Evolutionary conservation across 352 stramenopile genomes (phyloP), one percentile per base, ranked within the genome.

Genomic region (Phytopythium cucurbitacearum): DNA sequence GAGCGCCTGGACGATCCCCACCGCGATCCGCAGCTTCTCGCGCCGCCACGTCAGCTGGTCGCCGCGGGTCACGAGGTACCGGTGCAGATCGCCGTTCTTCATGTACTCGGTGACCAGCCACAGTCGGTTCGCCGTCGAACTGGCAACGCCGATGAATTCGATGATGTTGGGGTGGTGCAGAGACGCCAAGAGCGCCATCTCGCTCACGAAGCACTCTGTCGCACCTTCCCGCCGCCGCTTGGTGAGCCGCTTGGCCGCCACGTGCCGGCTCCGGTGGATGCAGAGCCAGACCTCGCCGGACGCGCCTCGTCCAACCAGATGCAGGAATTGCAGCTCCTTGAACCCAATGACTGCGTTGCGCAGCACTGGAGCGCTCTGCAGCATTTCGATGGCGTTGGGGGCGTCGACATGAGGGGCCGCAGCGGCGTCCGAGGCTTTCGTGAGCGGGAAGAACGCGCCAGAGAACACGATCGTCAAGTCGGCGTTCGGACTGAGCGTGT

Each of bases 81-180:
- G 53, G 5, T 63, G 62, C 33, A 82, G 44, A 42, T 79, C 66
- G 4, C 71, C 71, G 2, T 60, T 52, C 33, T 71, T 59, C 35
- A 81, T 33, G 50, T 73, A 85, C 51, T 85, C 74, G 13, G 51
- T 73, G 37, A 85, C 44, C n/a, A 80, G 51, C 38, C 69, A 80
- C 36, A 83, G 45, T 48, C 71, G 75, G 28, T 72, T 58, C 10
- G 71, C 28, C 37, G 70, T 67, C 4, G 46, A 79, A 62, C 71
- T 80, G 1, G 64, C 50, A 15, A 80, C 60, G 34, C 73, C 73
- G n/a, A 79, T 38, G 16, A 77, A 82, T 9, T n/a, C 32, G 7
- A 70, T 49, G 7, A 84, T 66, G 53, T 73, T 69, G 10, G 62
- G 56, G 39, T 84, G 73, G 21, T 60, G 48, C 28, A 84, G 48